Percentiles rank a stretch among this genome's conserved stretches.
Conservation (phyloP, 2,329 filamentous ascomycete species). For the Gaeumannomyces sp. region DNA sequence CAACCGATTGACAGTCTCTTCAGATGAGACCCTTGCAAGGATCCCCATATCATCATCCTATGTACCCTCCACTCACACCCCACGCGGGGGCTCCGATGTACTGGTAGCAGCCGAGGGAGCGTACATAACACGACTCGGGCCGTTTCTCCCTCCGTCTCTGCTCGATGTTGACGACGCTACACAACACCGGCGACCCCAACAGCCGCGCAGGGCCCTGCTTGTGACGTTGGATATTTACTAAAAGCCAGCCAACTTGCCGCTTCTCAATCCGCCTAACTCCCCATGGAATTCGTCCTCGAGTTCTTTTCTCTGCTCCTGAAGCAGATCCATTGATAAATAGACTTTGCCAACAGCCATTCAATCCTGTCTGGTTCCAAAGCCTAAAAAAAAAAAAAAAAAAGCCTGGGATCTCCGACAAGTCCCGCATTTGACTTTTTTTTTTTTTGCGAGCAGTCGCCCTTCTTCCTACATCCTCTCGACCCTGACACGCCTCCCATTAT, state of each 20-base stretch:
- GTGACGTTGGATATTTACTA: neutral
- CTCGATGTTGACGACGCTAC: neutral
- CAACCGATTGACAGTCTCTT: too few relatives aligned
- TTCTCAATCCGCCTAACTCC: neutral
- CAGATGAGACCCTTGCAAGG: neutral
- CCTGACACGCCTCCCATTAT: too few relatives aligned
- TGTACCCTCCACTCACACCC: neutral
- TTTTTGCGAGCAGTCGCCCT: neutral
- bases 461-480: too few relatives aligned
- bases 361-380: neutral
- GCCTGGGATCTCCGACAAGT: neutral
- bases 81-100: neutral
- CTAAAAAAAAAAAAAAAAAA: neutral
- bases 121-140: neutral
- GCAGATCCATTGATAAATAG: conserved; percentile 7
- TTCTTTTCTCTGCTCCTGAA: conserved; percentile 26
- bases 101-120: too few relatives aligned
- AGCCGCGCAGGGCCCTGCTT: neutral
- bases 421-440: neutral
- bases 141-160: neutral
- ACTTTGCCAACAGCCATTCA: neutral
- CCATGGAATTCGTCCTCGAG: conserved; percentile 22
- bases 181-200: neutral
- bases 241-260: too few relatives aligned
- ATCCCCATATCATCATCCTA: neutral